These are phyloP conservation scores for Avena sativa DNA, from an alignment of 176 grass and related monocot genomes.

Conservation along the genomic window DNA sequence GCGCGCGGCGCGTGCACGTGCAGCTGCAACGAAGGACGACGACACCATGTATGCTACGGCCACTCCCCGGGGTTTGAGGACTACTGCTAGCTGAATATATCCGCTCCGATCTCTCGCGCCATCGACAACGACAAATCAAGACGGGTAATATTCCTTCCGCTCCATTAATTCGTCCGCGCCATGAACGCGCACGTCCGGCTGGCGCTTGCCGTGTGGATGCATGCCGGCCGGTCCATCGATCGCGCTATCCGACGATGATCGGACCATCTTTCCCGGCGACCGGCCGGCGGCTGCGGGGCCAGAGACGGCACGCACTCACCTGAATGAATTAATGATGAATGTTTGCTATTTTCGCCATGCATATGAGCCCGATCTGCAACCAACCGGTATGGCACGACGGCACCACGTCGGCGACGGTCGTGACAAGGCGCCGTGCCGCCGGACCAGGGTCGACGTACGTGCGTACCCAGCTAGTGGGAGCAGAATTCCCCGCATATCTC, in stretches of 20 bases:
- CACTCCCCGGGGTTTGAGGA: constrained; percentile 33
- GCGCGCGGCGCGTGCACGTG: constrained; percentile 47
- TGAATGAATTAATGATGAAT: background rate
- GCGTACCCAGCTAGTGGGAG: background rate
- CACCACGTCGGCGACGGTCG: background rate
- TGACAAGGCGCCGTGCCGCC: background rate
- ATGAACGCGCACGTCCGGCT: background rate
- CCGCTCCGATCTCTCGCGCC: background rate
- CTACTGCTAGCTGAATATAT: background rate
- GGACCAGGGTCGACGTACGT: background rate
- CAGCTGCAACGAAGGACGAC: constrained; percentile 11
- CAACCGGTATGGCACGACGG: background rate
- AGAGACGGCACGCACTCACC: background rate
- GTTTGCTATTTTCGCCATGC: background rate
- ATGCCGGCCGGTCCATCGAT: background rate
- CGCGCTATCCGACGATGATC: background rate
- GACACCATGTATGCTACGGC: background rate
- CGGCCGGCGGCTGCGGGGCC: constrained; percentile 31
- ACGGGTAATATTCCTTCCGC: background rate
- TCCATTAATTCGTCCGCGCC: background rate
- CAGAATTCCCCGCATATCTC: background rate
- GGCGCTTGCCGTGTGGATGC: constrained; percentile 7
- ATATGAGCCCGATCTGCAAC: background rate
- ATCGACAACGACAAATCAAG: constrained; percentile 34
- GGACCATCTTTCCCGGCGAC: constrained; percentile 48